Evolutionary conservation across 768 basidiomycete species (phyloP).

Genomic region (Pleurotus tuoliensis): DNA sequence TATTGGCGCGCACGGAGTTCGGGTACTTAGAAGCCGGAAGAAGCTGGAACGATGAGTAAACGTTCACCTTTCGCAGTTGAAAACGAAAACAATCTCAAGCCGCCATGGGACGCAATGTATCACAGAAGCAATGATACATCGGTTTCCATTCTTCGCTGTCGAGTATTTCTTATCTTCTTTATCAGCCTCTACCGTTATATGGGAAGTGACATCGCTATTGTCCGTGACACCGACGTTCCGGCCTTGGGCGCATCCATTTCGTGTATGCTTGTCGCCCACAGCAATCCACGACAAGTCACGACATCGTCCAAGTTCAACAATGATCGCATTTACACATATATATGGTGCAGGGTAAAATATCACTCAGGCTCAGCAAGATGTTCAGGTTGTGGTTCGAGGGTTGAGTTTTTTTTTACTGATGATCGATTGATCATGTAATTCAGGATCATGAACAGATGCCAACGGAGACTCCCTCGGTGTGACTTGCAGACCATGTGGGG

Average conservation of each 20-base stretch:
- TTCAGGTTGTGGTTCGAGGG: background rate
- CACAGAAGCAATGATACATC: background rate
- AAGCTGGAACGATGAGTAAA: no score
- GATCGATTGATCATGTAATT: conserved; percentile 1
- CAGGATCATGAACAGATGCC: conserved; percentile 2
- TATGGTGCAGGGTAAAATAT: background rate
- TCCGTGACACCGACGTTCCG: background rate
- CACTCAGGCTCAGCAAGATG: conserved; percentile 5
- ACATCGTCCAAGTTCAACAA: background rate
- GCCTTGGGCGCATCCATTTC: background rate
- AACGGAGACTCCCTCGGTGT: background rate
- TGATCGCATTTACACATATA: background rate
- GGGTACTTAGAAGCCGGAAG: no score
- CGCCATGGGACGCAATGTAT: no score
- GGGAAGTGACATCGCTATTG: background rate
- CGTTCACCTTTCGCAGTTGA: no score
- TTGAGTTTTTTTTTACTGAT: conserved; percentile 4
- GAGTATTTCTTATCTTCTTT: background rate
- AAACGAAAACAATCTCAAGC: no score
- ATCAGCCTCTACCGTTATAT: background rate
- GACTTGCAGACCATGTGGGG: background rate
- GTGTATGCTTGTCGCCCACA: background rate
- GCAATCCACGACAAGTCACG: no score
- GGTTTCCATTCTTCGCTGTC: background rate
- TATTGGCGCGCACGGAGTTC: no score